These are phyloP conservation scores for Zostera marina DNA, from an alignment of 116 monocot genomes.

Conservation along the genomic window DNA sequence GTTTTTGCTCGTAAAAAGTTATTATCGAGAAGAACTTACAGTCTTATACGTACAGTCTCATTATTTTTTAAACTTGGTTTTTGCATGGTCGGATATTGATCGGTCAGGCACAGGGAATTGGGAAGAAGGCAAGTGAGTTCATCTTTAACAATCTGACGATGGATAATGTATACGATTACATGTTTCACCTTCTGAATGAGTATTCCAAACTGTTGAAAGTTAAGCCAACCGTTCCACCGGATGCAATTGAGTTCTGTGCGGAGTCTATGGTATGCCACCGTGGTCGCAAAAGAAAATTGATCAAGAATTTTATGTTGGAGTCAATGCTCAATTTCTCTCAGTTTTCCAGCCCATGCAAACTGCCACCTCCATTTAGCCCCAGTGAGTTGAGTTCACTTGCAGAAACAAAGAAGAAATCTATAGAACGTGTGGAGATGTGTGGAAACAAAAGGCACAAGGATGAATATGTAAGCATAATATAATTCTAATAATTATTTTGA, in stretches of 20 bases:
- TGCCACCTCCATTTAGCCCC: constrained; percentile 13
- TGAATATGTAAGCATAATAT: too few relatives aligned
- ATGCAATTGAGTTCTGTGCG: constrained; percentile 13
- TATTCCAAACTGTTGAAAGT: constrained; percentile 20
- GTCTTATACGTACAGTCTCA: too few relatives aligned
- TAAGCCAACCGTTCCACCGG: constrained; percentile 13
- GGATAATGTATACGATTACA: constrained; percentile 29
- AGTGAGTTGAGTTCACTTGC: neutral
- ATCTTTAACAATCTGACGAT: constrained; percentile 15
- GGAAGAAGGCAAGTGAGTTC: constrained; percentile 18
- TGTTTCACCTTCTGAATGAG: constrained; percentile 26
- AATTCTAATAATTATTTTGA: too few relatives aligned
- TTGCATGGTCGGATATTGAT: neutral
- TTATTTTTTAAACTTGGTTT: neutral
- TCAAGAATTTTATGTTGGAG: constrained; percentile 14
- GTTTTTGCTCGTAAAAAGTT: too few relatives aligned
- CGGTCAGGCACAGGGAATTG: constrained; percentile 12
- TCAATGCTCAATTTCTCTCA: constrained; percentile 12
- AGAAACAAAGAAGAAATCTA: neutral
- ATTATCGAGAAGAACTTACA: too few relatives aligned
- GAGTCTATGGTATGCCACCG: constrained; percentile 17
- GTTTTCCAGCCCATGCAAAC: constrained; percentile 7
- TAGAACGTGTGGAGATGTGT: neutral
- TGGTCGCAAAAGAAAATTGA: neutral
- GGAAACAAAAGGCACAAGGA: neutral